A percentile compares a stretch with the other conserved stretches of the same genome.
phyloP scores from a whole-genome alignment of 2,329 filamentous ascomycete genomes.

The Ophiostoma ulmi region DNA sequence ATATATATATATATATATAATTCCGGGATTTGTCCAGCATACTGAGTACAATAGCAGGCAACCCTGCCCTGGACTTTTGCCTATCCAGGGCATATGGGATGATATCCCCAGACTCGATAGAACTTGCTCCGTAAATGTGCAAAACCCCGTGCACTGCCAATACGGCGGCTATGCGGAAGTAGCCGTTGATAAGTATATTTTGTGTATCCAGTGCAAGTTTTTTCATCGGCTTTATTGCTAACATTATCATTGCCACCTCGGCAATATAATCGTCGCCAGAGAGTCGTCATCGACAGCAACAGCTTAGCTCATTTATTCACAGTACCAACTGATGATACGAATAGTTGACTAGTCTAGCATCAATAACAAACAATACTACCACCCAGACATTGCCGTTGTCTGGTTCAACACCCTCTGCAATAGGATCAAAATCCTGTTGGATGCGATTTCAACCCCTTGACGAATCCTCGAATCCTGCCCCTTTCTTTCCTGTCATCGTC shows the following conservation, averaged over 20 bases:
- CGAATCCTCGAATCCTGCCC: background rate
- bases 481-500: background rate
- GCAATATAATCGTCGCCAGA: background rate
- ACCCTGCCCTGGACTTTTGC: constrained; percentile 1
- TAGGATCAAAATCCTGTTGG: background rate
- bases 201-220: background rate
- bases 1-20: background rate
- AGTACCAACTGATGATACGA: background rate
- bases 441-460: background rate
- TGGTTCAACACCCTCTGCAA: background rate
- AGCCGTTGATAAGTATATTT: background rate
- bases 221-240: background rate
- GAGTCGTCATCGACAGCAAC: too few species aligned
- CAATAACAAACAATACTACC: background rate
- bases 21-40: background rate
- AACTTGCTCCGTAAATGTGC: background rate
- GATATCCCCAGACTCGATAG: background rate
- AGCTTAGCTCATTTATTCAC: too few species aligned
- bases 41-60: background rate
- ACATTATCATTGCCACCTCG: background rate
- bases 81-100: background rate
- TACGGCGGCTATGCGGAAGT: background rate
- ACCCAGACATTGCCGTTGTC: background rate
- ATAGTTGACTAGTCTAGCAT: background rate
- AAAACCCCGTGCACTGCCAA: background rate